Percentiles rank a stretch among this genome's conserved stretches.
Conservation (phyloP, 1,284 basidiomycete genomes). For the Rhizoctonia solani region DNA sequence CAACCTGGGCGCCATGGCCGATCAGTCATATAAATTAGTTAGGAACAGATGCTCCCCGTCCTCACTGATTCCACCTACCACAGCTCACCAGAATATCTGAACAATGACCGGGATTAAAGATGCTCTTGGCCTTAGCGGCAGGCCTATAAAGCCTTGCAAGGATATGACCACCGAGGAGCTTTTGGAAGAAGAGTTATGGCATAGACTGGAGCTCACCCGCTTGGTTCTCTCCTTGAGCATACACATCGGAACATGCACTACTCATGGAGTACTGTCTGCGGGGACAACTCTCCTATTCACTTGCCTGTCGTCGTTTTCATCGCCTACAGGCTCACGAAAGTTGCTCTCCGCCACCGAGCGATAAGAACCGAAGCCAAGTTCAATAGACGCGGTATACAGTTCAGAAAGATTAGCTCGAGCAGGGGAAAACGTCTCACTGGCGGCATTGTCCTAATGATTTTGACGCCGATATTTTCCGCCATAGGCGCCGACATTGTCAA, state of each 20-base stretch:
- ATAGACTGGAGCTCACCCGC: conserved; percentile 8
- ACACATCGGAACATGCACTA: conserved; percentile 14
- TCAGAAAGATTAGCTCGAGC: conserved; percentile 5
- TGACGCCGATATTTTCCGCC: conserved; percentile 7
- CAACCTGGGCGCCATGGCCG: not conserved
- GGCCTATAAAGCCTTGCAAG: conserved; percentile 6
- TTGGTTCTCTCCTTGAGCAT: conserved; percentile 17
- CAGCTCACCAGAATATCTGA: not conserved
- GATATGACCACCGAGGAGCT: conserved; percentile 1
- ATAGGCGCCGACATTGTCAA: conserved; percentile 24
- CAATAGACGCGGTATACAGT: not conserved
- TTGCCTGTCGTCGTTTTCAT: conserved; percentile 17
- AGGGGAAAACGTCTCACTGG: not conserved
- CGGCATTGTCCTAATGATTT: not conserved
- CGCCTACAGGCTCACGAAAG: conserved; percentile 4
- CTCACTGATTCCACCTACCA: not conserved
- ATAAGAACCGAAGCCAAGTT: not conserved
- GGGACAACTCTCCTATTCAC: conserved; percentile 14
- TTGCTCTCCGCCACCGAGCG: not conserved
- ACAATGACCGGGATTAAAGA: conserved; percentile 1
- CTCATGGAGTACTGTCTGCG: conserved; percentile 21
- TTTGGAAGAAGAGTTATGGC: not conserved
- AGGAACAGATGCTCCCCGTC: not conserved
- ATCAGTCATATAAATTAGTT: not conserved
- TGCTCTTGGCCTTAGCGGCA: not conserved